Evolutionary conservation across 345 rosid genomes (phyloP).

Genomic region (Rhizophora mangle): DNA sequence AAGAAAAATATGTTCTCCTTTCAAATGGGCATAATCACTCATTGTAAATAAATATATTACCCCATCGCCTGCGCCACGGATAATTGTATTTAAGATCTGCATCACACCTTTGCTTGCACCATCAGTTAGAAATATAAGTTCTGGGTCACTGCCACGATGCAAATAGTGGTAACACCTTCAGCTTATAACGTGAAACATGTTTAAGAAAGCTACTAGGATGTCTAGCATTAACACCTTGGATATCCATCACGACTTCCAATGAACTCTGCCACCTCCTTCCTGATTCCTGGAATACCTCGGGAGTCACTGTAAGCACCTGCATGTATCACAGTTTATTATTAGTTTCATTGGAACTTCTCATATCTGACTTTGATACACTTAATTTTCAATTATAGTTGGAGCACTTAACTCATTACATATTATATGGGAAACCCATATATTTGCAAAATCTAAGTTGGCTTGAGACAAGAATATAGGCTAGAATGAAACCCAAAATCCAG

Average conservation of each 20-base stretch:
- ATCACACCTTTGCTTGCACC: slow-evolving; percentile 99
- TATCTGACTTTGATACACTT: neutral
- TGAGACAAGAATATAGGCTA: neutral
- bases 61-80: slow-evolving; percentile 88
- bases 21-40: neutral
- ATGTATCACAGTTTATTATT: slow-evolving; percentile 9
- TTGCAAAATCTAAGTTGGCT: neutral
- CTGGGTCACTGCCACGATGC: slow-evolving; percentile 69
- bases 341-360: neutral
- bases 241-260: slow-evolving; percentile 89
- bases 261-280: slow-evolving; percentile 96
- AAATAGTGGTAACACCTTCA: slow-evolving; percentile 25
- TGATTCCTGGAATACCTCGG: slow-evolving; percentile 80
- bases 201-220: slow-evolving; percentile 4
- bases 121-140: slow-evolving; percentile 91
- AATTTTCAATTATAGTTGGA: no score
- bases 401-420: neutral
- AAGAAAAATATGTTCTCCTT: neutral
- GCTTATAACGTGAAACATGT: slow-evolving; percentile 20
- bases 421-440: neutral
- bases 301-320: slow-evolving; percentile 98
- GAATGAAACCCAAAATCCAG: neutral
- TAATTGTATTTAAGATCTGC: slow-evolving; percentile 84
- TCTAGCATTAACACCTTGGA: slow-evolving; percentile 67
- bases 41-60: slow-evolving; percentile 37